A percentile compares a stretch with the other conserved stretches of the same genome.
These are phyloP conservation scores for Kalmusia sp. DNA, from an alignment of 2,329 filamentous ascomycete species.

Conservation along the genomic window DNA sequence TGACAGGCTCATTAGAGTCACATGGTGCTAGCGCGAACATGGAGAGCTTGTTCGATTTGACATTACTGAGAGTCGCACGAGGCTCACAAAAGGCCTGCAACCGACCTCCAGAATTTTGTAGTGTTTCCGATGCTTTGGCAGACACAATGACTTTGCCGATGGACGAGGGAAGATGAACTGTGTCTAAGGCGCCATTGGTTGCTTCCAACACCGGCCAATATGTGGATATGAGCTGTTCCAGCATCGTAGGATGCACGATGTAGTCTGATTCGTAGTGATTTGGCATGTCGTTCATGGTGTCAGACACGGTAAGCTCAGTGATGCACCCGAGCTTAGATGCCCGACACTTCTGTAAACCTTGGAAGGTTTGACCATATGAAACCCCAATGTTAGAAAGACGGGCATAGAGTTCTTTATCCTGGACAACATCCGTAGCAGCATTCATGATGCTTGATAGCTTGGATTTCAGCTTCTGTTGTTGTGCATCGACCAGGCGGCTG, in stretches of 20 bases:
- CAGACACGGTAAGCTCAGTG: constrained; percentile 21
- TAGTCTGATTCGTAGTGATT: constrained; percentile 31
- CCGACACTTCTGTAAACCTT: constrained; percentile 57
- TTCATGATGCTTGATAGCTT: constrained; percentile 16
- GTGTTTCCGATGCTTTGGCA: constrained; percentile 11
- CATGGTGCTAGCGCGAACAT: constrained; percentile 26
- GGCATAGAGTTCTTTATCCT: constrained; percentile 52
- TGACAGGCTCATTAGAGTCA: constrained; percentile 19
- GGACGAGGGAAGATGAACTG: constrained; percentile 29
- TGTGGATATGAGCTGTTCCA: constrained; percentile 35
- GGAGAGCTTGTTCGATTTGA: constrained; percentile 25
- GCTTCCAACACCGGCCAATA: constrained; percentile 36
- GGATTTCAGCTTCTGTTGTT: constrained; percentile 26
- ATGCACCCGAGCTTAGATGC: constrained; percentile 44
- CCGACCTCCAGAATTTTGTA: constrained; percentile 8
- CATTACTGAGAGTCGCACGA: constrained; percentile 6
- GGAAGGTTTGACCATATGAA: constrained; percentile 60
- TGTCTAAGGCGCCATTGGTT: constrained; percentile 14
- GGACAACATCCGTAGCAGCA: constrained; percentile 23
- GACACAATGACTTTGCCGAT: constrained; percentile 32
- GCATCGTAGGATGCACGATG: constrained; percentile 32
- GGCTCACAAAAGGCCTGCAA: constrained; percentile 26
- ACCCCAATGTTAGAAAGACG: constrained; percentile 56
- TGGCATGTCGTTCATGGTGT: constrained; percentile 36
- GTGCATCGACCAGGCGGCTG: background rate